A percentile compares a stretch with the other conserved stretches of the same genome.
phyloP scores from a whole-genome alignment of 2,329 filamentous ascomycete species.

The Paramyrothecium sp. region DNA sequence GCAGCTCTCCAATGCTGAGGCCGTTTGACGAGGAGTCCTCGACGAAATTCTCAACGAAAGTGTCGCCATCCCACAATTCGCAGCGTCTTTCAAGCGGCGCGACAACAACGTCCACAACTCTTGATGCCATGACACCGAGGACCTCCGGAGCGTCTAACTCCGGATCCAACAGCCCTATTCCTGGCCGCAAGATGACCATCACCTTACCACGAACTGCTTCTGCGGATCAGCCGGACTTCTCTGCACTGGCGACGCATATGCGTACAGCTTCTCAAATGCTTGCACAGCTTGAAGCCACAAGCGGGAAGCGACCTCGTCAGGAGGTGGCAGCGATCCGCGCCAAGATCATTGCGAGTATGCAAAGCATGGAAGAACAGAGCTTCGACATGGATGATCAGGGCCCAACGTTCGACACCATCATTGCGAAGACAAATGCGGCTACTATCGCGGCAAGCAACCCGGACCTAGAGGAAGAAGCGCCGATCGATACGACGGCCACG shows the following conservation, averaged over 20 bases:
- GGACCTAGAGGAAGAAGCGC: conserved; percentile 55
- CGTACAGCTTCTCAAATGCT: conserved; percentile 85
- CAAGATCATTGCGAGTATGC: conserved; percentile 89
- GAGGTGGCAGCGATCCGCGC: conserved; percentile 82
- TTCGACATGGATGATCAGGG: conserved; percentile 73
- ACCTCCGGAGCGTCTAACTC: conserved; percentile 69
- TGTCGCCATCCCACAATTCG: conserved; percentile 26
- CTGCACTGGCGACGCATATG: conserved; percentile 83
- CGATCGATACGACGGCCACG: conserved; percentile 39
- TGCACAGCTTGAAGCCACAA: conserved; percentile 76
- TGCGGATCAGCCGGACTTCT: conserved; percentile 74
- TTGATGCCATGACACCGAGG: conserved; percentile 64
- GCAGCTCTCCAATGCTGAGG: conserved; percentile 68
- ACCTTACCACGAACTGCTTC: conserved; percentile 52
- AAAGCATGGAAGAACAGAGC: conserved; percentile 80
- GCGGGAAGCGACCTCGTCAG: conserved; percentile 73
- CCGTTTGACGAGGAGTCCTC: conserved; percentile 49
- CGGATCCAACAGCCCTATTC: conserved; percentile 65
- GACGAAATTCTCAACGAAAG: conserved; percentile 23
- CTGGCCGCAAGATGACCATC: conserved; percentile 59
- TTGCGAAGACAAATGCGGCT: conserved; percentile 65
- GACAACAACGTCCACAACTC: conserved; percentile 57
- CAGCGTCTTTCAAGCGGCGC: conserved; percentile 61
- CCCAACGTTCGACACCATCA: conserved; percentile 79
- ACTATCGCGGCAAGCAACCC: conserved; percentile 36